Evolutionary conservation across 257 asterid genomes (phyloP), one percentile per base, ranked within the genome.

Genomic region (Hygrophila difformis): DNA sequence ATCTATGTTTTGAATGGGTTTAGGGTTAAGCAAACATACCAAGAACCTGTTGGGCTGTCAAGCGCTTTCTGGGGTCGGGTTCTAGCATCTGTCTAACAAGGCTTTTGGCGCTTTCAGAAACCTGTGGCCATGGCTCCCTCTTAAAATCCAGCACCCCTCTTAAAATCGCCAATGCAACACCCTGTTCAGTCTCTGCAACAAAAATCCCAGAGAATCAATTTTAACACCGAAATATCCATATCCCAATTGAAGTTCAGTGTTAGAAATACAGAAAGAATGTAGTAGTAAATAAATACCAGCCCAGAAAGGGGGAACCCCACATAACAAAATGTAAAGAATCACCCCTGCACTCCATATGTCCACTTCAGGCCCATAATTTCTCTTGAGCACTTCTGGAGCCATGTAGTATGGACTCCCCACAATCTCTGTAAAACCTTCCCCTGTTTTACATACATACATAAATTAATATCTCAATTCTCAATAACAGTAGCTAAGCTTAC

Each of bases 281-380:
- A n/a, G n/a, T n/a, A n/a, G n/a, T n/a, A 49, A 33, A 5, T 2
- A 12, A n/a, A 8, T 76, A 86, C 96, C 96, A 41, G 96, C 96
- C 96, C 96, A 86, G 65, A 86, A 86, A 21, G 96, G 96, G 66
- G 96, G 96, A 68, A 86, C 96, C 12, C 96, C 96, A n/a, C 96
- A 86, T 8, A 86, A 58, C 64, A 86, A 76, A 65, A 86, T 86
- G 56, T 86, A 86, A n/a, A 86, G 79, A 63, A 86, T 86, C 44
- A 86, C 96, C 14, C 94, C 96, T 28, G 96, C 92, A 61, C 96
- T 86, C 96, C 96, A 86, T 47, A 86, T 67, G 74, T 86, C 96
- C 26, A 86, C 80, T 61, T 86, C 94, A 4, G 83, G 94, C 38
- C 96, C 96, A 63, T 82, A 86, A 39, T 82, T 86, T 52, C 96